Evolutionary conservation across 2,329 filamentous ascomycete genomes (phyloP).

Genomic region (Arthrobotrys entomopaga): DNA sequence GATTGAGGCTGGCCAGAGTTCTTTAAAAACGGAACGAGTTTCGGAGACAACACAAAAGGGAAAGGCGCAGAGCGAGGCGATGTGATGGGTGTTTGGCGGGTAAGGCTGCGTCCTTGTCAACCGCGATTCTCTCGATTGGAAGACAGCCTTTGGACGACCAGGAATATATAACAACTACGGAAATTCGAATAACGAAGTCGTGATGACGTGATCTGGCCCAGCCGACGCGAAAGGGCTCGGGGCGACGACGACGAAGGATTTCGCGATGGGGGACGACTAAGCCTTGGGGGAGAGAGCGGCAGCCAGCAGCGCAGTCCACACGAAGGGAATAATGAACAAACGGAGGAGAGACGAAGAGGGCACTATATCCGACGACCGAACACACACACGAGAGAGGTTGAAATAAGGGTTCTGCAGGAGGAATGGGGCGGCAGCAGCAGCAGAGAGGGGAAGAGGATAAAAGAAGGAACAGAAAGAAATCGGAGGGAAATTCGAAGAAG

Average conservation of each 20-base stretch:
- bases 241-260: slow-evolving; percentile 17
- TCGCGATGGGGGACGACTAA: slow-evolving; percentile 33
- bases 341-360: slow-evolving; percentile 15
- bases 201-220: slow-evolving; percentile 50
- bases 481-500: slow-evolving; percentile 44
- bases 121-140: slow-evolving; percentile 54
- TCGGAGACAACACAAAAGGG: slow-evolving; percentile 44
- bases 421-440: slow-evolving; percentile 36
- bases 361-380: slow-evolving; percentile 22
- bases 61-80: slow-evolving; percentile 39
- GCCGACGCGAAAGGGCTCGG: slow-evolving; percentile 42
- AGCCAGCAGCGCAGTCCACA: slow-evolving; percentile 13
- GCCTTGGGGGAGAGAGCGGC: neutral
- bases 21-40: slow-evolving; percentile 27
- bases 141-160: slow-evolving; percentile 41
- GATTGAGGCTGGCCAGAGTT: slow-evolving; percentile 1
- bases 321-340: slow-evolving; percentile 22
- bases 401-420: slow-evolving; percentile 48
- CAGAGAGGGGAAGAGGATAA: slow-evolving; percentile 30
- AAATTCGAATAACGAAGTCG: slow-evolving; percentile 32
- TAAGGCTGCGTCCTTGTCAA: slow-evolving; percentile 49
- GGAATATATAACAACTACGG: slow-evolving; percentile 29
- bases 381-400: slow-evolving; percentile 30
- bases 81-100: slow-evolving; percentile 48
- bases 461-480: slow-evolving; percentile 24